Base-by-base conservation (phyloP, 768 basidiomycete genomes). In the Lactarius indigo region DNA sequence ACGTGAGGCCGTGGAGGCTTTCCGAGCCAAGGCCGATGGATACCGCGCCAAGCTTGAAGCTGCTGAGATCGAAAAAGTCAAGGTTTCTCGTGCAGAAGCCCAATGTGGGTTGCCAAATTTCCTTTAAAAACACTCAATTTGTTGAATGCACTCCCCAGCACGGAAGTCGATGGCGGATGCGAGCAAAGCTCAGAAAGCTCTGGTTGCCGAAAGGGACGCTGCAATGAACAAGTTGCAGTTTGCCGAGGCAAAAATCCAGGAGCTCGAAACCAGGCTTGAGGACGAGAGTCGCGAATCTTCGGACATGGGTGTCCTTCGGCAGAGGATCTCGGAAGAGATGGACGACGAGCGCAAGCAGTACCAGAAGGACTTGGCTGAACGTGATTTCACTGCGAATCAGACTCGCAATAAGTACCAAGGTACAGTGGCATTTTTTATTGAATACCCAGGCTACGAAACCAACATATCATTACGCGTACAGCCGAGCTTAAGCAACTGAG, bases 341-440 rank as follows among this genome's bases (percentile, higher is more conserved):
- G 89, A 92, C 68, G 89, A 91, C 64, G 88, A 90, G 74, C 83
- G 90, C 68, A 85, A 89, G 64, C 87, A 87, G 63, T 87, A 93
- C 73, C 85, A 87, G 73, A 89, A 92, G 71, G 90, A 93, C 68
- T 81, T 92, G n/a, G 80, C 84, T 1, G 90, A 92, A 68, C 84
- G 90, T 6, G 91, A 92, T 75, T 91, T 92, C 74, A 78, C 87
- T 13, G 82, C 84, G 37, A 88, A 92, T 69, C 91, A 92, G 74
- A 92, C 91, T 3, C 84, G 89, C 68, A 91, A 92, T 81, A 92
- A 91, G 74, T 92, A 94, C 71, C 91, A 94, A 82, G 85, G 91
- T 89, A 76, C 64, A 75, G 20, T n/a, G 10, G 31, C 57, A 31
- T 15, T 33, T 33, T 23, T 50, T 35, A 18, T 50, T 31, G 12